Percentiles rank a stretch among this genome's conserved stretches.
These are phyloP conservation scores for Phlyctochytrium arcticum DNA, from an alignment of 192 early-diverging fungal genomes.

Conservation along the genomic window DNA sequence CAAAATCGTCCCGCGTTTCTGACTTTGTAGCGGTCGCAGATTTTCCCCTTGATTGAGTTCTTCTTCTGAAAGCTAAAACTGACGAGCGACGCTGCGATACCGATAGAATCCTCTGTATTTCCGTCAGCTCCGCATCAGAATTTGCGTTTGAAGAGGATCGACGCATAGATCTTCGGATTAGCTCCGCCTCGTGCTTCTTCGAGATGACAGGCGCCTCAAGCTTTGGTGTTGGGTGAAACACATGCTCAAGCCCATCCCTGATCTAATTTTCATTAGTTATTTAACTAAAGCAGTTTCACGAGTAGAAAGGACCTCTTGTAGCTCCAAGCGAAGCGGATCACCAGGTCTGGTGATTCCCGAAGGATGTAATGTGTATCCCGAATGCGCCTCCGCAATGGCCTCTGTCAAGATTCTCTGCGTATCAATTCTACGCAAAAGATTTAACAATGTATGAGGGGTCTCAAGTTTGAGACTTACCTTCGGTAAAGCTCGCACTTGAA, in stretches of 20 bases:
- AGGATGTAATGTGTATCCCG: constrained; percentile 20
- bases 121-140: neutral
- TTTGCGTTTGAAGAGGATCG: neutral
- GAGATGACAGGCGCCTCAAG: constrained; percentile 27
- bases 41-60: neutral
- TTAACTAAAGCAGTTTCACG: neutral
- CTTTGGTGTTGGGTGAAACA: constrained; percentile 33
- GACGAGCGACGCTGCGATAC: neutral
- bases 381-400: constrained; percentile 29
- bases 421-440: constrained; percentile 35
- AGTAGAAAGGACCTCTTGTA: constrained; percentile 31
- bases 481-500: constrained; percentile 39
- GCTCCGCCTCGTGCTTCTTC: constrained; percentile 17
- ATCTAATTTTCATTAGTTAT: constrained; percentile 16
- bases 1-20: too few species aligned
- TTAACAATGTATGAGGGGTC: too few species aligned
- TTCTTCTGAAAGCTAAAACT: neutral
- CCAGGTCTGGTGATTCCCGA: neutral
- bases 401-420: constrained; percentile 26
- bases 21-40: too few species aligned
- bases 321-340: constrained; percentile 31
- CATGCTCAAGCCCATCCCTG: constrained; percentile 34
- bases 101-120: neutral
- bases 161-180: constrained; percentile 14
- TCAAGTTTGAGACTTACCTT: too few species aligned